Base-by-base conservation (phyloP, 2,329 filamentous ascomycete genomes). In the Colletotrichum lupini region DNA sequence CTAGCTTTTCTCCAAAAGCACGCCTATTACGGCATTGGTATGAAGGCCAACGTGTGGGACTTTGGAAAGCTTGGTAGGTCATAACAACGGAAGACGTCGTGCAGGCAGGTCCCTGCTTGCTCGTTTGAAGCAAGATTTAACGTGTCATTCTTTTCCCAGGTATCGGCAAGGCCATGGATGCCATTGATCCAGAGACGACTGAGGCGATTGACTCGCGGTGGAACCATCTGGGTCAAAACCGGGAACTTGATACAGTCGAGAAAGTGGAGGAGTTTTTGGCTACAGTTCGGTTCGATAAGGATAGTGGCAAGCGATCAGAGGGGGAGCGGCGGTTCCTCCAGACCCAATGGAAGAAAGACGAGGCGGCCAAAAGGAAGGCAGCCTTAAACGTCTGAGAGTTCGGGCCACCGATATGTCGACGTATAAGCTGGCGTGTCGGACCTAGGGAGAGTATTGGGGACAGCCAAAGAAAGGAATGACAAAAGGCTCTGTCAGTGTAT, bases 21-120 rank as follows among this genome's bases (percentile, higher is more conserved):
- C 81, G 94, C 95, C 55, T 97, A 97, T 81, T 94, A 97, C 77
- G 97, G 97, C n/a, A 92, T 98, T 53, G 97, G 97, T 78, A 97
- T 99, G 95, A 99, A 99, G 88, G 97, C 97, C 66, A 98, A 99
- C 81, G 90, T 98, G 62, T 99, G 94, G 92, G 94, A 98, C 80
- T 95, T 94, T 83, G 91, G 93, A 79, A 89, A 89, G 70, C 81
- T 95, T 72, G 92, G 93, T 73, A 68, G 32, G 57, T 62, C 7
- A 3, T 19, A 12, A 19, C 28, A 8, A 42, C 14, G 37, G 14
- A 42, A 19, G 37, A 19, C 24, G 12, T n/a, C 7, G 16, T 2
- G 22, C 14, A 11, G 8, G n/a, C 30, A 37, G 28, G 28, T 42
- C 66, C 5, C 11, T 32, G 16, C 55, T 26, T 32, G 16, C n/a